Percentiles rank a stretch among this genome's conserved stretches.
These are phyloP conservation scores for Stylonectria norvegica DNA, from an alignment of 2,329 filamentous ascomycete species.

Conservation along the genomic window DNA sequence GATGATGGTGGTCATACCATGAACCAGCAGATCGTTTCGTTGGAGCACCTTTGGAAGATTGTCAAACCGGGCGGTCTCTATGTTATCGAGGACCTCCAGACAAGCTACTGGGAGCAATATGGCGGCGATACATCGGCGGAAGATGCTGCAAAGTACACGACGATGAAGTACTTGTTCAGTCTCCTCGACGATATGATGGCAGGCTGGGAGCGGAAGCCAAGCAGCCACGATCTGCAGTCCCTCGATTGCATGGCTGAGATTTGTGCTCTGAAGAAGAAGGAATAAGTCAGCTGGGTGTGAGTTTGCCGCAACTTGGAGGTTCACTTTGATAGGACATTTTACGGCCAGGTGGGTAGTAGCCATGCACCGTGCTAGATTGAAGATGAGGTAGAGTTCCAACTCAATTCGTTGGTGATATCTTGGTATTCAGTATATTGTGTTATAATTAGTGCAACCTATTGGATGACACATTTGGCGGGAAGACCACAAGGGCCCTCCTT, in stretches of 20 bases:
- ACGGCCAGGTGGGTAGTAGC: too few species aligned
- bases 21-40: constrained; percentile 35
- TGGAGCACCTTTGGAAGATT: constrained; percentile 35
- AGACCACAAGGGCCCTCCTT: constrained; percentile 73
- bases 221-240: constrained; percentile 23
- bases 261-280: constrained; percentile 7
- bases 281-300: neutral
- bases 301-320: neutral
- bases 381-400: too few species aligned
- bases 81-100: constrained; percentile 34
- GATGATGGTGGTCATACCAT: constrained; percentile 39
- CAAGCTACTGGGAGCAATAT: constrained; percentile 25
- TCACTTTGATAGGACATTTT: too few species aligned
- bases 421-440: too few species aligned
- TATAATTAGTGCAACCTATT: constrained; percentile 44
- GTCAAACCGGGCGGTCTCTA: constrained; percentile 36
- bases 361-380: too few species aligned
- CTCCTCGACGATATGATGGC: constrained; percentile 26
- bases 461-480: constrained; percentile 68
- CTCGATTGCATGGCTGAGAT: constrained; percentile 31
- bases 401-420: constrained; percentile 10
- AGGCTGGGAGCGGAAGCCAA: constrained; percentile 15
- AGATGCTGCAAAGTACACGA: constrained; percentile 22
- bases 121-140: constrained; percentile 22
- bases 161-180: constrained; percentile 27